Conservation (phyloP, 2,329 filamentous ascomycete genomes). For the Clonostachys sp. region DNA sequence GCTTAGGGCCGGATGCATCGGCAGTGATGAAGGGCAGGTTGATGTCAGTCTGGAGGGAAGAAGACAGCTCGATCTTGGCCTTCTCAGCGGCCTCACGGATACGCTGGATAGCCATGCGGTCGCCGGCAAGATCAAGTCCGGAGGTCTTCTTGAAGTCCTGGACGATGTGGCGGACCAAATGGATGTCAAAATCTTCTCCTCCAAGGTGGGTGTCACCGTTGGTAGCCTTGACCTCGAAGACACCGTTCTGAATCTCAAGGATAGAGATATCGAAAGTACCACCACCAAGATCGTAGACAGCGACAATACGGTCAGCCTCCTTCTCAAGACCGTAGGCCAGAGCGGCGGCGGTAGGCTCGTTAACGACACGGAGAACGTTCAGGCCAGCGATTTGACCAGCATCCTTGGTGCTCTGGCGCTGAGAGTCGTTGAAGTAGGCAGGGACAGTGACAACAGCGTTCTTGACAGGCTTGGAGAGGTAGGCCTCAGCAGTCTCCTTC, state of each 20-base stretch:
- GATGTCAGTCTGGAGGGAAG: conserved; percentile 92
- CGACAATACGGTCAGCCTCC: conserved; percentile 82
- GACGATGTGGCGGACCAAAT: conserved; percentile 88
- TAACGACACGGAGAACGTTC: conserved; percentile 95
- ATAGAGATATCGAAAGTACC: conserved; percentile 99
- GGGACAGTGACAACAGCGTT: conserved; percentile 96
- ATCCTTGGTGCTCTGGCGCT: conserved; percentile 97
- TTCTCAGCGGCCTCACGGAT: conserved; percentile 98
- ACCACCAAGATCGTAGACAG: conserved; percentile 96
- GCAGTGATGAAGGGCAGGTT: conserved; percentile 99
- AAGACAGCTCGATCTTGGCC: conserved; percentile 98
- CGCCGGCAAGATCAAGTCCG: conserved; percentile 80
- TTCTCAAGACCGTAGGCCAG: conserved; percentile 96
- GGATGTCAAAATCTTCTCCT: conserved; percentile 97
- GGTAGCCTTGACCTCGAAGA: conserved; percentile 99
- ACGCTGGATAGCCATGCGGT: conserved; percentile 98
- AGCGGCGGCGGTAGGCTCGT: conserved; percentile 94
- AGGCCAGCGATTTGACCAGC: conserved; percentile 94
- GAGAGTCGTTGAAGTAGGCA: conserved; percentile 98
- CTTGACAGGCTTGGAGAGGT: conserved; percentile 85
- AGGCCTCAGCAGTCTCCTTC: conserved; percentile 97
- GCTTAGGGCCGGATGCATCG: conserved; percentile 91
- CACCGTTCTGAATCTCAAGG: conserved; percentile 94
- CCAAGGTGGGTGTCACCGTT: conserved; percentile 98
- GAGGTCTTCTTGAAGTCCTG: conserved; percentile 96